Evolutionary conservation across 345 rosid genomes (phyloP).

Genomic region (Eutrema yunnanense): DNA sequence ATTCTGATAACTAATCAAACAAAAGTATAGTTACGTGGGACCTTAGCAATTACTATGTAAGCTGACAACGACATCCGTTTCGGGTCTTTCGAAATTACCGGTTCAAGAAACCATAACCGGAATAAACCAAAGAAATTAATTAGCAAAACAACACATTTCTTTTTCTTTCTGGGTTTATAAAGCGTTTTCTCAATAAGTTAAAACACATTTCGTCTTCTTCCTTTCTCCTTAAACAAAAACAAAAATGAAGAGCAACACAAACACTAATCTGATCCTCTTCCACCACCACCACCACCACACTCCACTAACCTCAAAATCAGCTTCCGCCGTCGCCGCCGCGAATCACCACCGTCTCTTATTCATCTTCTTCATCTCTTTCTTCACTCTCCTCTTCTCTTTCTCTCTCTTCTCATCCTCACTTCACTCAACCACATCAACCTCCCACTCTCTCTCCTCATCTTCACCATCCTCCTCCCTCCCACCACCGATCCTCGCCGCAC

Average conservation of each 20-base stretch:
- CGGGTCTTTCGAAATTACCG: background rate
- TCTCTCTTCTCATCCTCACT: conserved; percentile 47
- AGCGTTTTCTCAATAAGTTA: background rate
- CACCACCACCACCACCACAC: conserved; percentile 74
- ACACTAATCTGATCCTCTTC: conserved; percentile 68
- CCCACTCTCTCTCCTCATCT: conserved; percentile 31
- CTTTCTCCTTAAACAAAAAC: background rate
- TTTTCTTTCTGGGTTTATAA: background rate
- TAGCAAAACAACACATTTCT: background rate
- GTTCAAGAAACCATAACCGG: background rate
- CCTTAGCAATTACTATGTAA: conserved; percentile 9
- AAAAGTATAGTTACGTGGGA: conserved; percentile 5
- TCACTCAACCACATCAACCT: conserved; percentile 18
- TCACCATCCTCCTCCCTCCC: conserved; percentile 34
- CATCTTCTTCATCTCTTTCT: conserved; percentile 53
- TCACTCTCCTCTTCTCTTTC: conserved; percentile 63
- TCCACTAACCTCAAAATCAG: conserved; percentile 45
- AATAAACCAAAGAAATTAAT: background rate
- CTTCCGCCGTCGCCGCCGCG: conserved; percentile 27
- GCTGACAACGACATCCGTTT: conserved; percentile 19
- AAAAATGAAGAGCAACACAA: conserved; percentile 52
- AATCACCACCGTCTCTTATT: conserved; percentile 50
- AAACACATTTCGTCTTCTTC: background rate
- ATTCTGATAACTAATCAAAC: background rate
- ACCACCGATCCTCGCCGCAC: conserved; percentile 47